Evolutionary conservation across 1,284 basidiomycete species (phyloP).

Genomic region (Fomitopsis palustris): DNA sequence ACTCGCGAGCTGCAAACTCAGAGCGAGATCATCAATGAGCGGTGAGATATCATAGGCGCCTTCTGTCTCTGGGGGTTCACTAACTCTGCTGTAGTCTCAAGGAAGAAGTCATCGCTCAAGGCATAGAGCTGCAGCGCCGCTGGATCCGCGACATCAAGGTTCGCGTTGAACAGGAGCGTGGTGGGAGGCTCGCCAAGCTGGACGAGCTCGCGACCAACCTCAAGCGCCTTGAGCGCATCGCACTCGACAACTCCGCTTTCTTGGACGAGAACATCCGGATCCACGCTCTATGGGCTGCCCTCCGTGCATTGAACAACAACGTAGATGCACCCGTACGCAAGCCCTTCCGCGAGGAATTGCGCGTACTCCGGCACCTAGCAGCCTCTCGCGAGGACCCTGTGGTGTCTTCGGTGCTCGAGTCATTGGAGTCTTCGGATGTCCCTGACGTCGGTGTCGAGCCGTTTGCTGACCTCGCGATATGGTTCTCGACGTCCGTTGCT

Average conservation of each 20-base stretch:
- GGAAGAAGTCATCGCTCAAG: slow-evolving; percentile 94
- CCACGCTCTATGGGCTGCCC: slow-evolving; percentile 77
- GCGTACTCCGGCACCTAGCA: slow-evolving; percentile 74
- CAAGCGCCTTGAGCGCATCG: slow-evolving; percentile 88
- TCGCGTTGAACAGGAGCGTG: slow-evolving; percentile 94
- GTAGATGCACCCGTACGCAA: slow-evolving; percentile 60
- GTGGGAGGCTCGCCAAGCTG: slow-evolving; percentile 91
- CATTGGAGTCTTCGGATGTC: slow-evolving; percentile 72
- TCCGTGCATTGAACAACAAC: slow-evolving; percentile 57
- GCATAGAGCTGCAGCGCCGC: slow-evolving; percentile 93
- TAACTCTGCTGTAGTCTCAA: slow-evolving; percentile 59
- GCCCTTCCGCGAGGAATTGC: slow-evolving; percentile 89
- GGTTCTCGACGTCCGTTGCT: slow-evolving; percentile 85
- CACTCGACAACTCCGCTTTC: slow-evolving; percentile 86
- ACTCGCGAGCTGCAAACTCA: slow-evolving; percentile 86
- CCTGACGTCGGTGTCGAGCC: slow-evolving; percentile 89
- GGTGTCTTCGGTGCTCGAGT: slow-evolving; percentile 64
- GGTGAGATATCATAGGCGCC: slow-evolving; percentile 46
- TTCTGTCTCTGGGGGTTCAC: background rate
- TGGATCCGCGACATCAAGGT: slow-evolving; percentile 98
- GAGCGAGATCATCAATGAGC: slow-evolving; percentile 91
- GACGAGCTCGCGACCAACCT: slow-evolving; percentile 90
- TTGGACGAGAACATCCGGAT: slow-evolving; percentile 89
- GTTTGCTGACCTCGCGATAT: slow-evolving; percentile 82
- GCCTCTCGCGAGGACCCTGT: slow-evolving; percentile 69